phyloP scores from a whole-genome alignment of 306 rosid species.

The Fagus crenata region DNA sequence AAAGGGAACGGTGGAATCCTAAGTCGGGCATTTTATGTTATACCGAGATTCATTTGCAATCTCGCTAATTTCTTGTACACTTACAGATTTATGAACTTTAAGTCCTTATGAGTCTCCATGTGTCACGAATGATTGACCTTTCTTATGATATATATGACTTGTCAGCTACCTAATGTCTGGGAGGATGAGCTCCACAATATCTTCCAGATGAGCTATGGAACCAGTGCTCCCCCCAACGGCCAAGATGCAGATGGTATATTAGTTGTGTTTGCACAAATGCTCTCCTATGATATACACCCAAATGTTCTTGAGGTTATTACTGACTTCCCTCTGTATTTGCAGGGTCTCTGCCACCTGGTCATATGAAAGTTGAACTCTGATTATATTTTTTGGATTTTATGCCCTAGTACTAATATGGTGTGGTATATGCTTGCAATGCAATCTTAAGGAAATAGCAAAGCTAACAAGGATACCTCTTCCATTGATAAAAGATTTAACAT shows the following conservation, averaged over 20 bases:
- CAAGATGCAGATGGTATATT: constrained; percentile 64
- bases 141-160: constrained; percentile 29
- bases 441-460: constrained; percentile 37
- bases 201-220: constrained; percentile 73
- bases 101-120: constrained; percentile 1
- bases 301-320: constrained; percentile 13
- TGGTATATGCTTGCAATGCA: constrained; percentile 19
- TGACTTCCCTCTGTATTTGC: constrained; percentile 28
- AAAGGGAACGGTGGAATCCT: background rate
- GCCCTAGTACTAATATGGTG: constrained; percentile 3
- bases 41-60: constrained; percentile 11
- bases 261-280: background rate
- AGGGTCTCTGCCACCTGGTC: constrained; percentile 50
- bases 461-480: constrained; percentile 25
- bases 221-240: constrained; percentile 48
- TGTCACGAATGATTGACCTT: constrained; percentile 19
- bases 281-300: background rate
- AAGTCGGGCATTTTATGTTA: background rate
- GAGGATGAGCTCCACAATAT: constrained; percentile 92
- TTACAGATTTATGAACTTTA: background rate
- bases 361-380: constrained; percentile 74
- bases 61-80: background rate
- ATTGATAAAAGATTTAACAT: constrained; percentile 26
- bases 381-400: constrained; percentile 10
- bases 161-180: constrained; percentile 71